Conservation (phyloP, 805 yeast genomes). For the Saccharomycopsis fibuligera region DNA sequence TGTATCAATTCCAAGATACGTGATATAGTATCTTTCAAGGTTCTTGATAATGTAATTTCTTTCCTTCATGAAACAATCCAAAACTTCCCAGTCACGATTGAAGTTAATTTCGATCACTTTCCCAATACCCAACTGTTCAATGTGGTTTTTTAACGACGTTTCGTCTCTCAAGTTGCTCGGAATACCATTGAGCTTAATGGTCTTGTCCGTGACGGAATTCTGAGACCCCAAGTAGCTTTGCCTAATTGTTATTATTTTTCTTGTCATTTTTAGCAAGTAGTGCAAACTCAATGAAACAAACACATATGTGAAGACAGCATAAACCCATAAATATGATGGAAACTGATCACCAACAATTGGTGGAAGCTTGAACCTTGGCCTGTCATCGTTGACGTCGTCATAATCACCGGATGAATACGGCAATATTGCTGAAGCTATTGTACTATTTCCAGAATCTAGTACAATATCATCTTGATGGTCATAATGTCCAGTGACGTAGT, state of each 20-base stretch:
- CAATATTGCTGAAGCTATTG: no score
- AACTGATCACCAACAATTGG: slow-evolving; percentile 23
- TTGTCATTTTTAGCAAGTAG: slow-evolving; percentile 41
- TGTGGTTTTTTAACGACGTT: slow-evolving; percentile 37
- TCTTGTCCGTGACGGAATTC: slow-evolving; percentile 53
- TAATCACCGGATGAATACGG: slow-evolving; percentile 1
- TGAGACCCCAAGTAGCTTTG: slow-evolving; percentile 56
- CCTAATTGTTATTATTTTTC: slow-evolving; percentile 42
- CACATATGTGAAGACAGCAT: slow-evolving; percentile 49
- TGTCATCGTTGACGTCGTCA: slow-evolving; percentile 4
- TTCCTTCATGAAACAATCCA: slow-evolving; percentile 24
- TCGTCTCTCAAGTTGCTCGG: slow-evolving; percentile 43
- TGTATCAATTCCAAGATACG: slow-evolving; percentile 41
- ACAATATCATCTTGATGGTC: slow-evolving; percentile 29
- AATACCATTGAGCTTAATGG: slow-evolving; percentile 49
- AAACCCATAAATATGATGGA: slow-evolving; percentile 43
- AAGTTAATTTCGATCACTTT: slow-evolving; percentile 39
- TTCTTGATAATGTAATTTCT: slow-evolving; percentile 47
- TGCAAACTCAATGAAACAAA: slow-evolving; percentile 44
- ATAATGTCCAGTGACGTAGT: slow-evolving; percentile 43
- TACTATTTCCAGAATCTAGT: neutral
- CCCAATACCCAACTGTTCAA: slow-evolving; percentile 52
- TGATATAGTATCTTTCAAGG: slow-evolving; percentile 68
- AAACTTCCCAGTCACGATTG: slow-evolving; percentile 19
- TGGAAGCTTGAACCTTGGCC: slow-evolving; percentile 9